phyloP scores from a whole-genome alignment of 23 red algal species.

The Gracilaria domingensis region DNA sequence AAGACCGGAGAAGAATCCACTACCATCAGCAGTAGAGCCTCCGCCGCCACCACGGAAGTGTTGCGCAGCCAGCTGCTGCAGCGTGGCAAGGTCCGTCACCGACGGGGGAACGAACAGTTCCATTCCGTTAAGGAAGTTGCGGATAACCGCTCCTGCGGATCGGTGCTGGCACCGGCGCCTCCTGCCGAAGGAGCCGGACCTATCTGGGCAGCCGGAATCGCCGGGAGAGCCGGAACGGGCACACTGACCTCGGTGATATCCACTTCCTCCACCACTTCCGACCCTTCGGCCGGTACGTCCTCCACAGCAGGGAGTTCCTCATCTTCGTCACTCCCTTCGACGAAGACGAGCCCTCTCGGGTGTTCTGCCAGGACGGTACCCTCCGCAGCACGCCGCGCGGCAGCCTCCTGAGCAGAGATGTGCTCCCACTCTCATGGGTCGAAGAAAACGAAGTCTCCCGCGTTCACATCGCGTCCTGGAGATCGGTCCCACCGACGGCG shows the following conservation, averaged over 20 bases:
- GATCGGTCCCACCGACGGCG: background rate
- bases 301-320: too few relatives aligned
- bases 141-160: background rate
- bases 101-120: background rate
- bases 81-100: background rate
- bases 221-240: too few relatives aligned
- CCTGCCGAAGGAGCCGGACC: background rate
- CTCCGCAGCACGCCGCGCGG: background rate
- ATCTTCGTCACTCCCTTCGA: background rate
- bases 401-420: background rate
- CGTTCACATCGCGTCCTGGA: background rate
- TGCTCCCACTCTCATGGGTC: conserved; percentile 7
- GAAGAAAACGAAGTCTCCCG: background rate
- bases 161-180: background rate
- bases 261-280: too few relatives aligned
- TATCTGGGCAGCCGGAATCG: too few relatives aligned
- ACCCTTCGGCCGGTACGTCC: too few relatives aligned
- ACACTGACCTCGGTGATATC: background rate
- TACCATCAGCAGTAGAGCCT: too few relatives aligned
- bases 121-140: background rate
- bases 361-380: background rate
- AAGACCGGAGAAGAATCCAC: too few relatives aligned
- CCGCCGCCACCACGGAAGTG: too few relatives aligned
- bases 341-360: background rate
- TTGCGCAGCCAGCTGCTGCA: background rate